These are phyloP conservation scores for Boletellus deceptivus DNA, from an alignment of 1,284 basidiomycete genomes.

Conservation along the genomic window DNA sequence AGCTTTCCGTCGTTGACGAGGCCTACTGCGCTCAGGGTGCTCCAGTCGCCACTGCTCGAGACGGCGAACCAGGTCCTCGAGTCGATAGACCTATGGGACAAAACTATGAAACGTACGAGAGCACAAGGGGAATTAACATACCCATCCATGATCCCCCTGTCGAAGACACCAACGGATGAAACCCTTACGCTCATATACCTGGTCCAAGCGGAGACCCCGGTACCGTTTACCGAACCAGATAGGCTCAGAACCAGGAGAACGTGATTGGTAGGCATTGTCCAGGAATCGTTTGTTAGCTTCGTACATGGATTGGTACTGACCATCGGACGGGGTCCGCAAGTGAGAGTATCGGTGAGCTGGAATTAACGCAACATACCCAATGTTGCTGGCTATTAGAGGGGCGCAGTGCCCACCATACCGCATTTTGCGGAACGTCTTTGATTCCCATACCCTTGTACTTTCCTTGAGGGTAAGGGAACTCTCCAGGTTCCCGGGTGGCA, in stretches of 20 bases:
- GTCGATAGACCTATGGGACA: slow-evolving; percentile 5
- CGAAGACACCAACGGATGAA: slow-evolving; percentile 11
- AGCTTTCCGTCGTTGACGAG: slow-evolving; percentile 1
- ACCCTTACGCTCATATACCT: slow-evolving; percentile 8
- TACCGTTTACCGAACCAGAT: slow-evolving; percentile 25
- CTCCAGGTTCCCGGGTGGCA: slow-evolving; percentile 2
- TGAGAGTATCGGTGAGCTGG: background rate
- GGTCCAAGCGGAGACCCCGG: slow-evolving; percentile 15
- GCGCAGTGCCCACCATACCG: slow-evolving; percentile 16
- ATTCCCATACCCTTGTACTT: slow-evolving; percentile 1
- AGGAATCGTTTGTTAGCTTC: slow-evolving; percentile 13
- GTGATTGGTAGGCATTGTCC: slow-evolving; percentile 13
- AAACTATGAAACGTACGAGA: background rate
- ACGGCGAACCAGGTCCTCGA: slow-evolving; percentile 14
- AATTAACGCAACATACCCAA: slow-evolving; percentile 13
- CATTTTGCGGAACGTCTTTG: slow-evolving; percentile 11
- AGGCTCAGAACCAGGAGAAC: slow-evolving; percentile 25
- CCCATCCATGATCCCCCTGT: background rate
- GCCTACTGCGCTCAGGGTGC: slow-evolving; percentile 10
- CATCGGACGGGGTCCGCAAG: background rate
- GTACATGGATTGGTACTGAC: slow-evolving; percentile 14
- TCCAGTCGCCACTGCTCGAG: slow-evolving; percentile 10
- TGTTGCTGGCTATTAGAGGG: background rate
- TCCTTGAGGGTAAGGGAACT: slow-evolving; percentile 8
- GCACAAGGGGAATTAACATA: slow-evolving; percentile 1